phyloP scores from a whole-genome alignment of 1,139 yeast genomes.

The Geotrichum cucujoidarum region DNA sequence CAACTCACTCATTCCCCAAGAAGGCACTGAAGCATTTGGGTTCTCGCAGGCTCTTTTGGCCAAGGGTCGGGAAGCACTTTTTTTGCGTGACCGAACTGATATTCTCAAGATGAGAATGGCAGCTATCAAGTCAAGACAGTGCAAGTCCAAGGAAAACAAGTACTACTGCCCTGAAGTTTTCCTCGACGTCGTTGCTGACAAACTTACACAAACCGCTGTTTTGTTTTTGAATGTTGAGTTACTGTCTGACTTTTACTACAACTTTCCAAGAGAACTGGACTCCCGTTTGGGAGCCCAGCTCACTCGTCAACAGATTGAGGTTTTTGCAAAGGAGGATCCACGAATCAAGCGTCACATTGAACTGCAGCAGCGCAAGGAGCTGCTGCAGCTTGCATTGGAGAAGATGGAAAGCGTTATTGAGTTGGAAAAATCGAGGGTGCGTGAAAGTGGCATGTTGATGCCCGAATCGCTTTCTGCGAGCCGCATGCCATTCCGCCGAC shows the following conservation, averaged over 20 bases:
- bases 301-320: slow-evolving; percentile 72
- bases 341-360: slow-evolving; percentile 85
- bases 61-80: slow-evolving; percentile 77
- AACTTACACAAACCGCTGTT: slow-evolving; percentile 87
- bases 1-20: slow-evolving; percentile 33
- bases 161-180: slow-evolving; percentile 93
- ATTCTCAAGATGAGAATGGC: slow-evolving; percentile 70
- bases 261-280: slow-evolving; percentile 92
- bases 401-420: slow-evolving; percentile 88
- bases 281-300: slow-evolving; percentile 59
- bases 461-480: background rate
- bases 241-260: slow-evolving; percentile 89
- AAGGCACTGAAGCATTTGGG: slow-evolving; percentile 61
- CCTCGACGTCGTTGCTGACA: slow-evolving; percentile 86
- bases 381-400: slow-evolving; percentile 72
- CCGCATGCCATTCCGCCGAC: background rate
- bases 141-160: slow-evolving; percentile 74
- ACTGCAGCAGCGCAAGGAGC: slow-evolving; percentile 85
- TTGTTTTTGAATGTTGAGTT: slow-evolving; percentile 89
- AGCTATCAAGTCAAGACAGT: slow-evolving; percentile 68
- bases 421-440: slow-evolving; percentile 45
- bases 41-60: slow-evolving; percentile 67
- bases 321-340: slow-evolving; percentile 92
- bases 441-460: slow-evolving; percentile 12
- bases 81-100: slow-evolving; percentile 68